These are phyloP conservation scores for Leishmania tropica DNA, from an alignment of 208 protist species.

Conservation along the genomic window DNA sequence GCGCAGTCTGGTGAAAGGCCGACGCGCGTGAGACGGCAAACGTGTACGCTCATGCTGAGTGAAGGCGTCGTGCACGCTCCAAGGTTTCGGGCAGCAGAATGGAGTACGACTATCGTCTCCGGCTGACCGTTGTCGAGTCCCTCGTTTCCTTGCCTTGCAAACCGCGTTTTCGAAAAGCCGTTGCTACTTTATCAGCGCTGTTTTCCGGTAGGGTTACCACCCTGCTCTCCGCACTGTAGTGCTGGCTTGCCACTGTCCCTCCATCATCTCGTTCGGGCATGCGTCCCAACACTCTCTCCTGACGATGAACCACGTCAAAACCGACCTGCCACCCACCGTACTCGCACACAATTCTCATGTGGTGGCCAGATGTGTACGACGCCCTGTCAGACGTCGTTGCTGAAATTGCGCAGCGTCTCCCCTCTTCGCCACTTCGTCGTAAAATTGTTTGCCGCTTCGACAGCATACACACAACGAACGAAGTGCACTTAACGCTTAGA, in stretches of 20 bases:
- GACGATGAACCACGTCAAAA: not conserved
- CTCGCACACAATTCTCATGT: not conserved
- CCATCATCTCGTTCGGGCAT: not conserved
- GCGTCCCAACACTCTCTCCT: not conserved
- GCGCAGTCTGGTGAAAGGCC: not conserved
- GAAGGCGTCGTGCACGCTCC: not conserved
- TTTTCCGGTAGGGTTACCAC: too few relatives aligned
- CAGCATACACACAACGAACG: not conserved
- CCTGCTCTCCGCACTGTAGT: not conserved
- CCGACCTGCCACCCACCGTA: not conserved
- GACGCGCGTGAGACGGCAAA: too few relatives aligned
- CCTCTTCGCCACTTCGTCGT: not conserved
- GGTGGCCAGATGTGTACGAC: not conserved
- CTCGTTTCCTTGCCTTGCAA: not conserved
- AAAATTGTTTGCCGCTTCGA: not conserved
- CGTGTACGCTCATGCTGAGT: not conserved
- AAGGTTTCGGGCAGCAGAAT: not conserved
- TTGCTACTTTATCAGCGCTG: not conserved
- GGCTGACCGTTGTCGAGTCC: not conserved
- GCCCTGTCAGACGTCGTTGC: not conserved
- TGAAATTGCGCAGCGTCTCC: not conserved
- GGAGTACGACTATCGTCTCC: not conserved
- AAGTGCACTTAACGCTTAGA: not conserved
- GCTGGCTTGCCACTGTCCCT: not conserved
- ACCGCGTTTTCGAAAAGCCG: not conserved